Conservation (phyloP, 176 grass and related monocot species). For the Urochloa ruziziensis region DNA sequence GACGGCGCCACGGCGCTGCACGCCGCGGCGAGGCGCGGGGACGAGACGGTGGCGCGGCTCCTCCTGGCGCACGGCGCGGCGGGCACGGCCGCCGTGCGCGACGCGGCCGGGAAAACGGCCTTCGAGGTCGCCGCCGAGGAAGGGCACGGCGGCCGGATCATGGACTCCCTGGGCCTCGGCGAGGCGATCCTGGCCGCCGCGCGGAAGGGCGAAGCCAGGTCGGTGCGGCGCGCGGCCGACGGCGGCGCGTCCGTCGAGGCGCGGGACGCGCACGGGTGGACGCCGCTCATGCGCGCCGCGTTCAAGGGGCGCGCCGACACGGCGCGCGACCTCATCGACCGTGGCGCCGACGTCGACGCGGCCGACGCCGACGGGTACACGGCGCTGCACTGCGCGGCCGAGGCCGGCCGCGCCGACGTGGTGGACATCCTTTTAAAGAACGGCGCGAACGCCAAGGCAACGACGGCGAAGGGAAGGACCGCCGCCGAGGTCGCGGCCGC, state of each 20-base stretch:
- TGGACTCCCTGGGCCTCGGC: constrained; percentile 53
- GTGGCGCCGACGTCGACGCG: constrained; percentile 40
- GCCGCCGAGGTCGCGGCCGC: constrained; percentile 35
- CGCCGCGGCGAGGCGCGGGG: constrained; percentile 46
- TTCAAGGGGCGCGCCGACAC: constrained; percentile 56
- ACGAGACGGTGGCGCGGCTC: constrained; percentile 40
- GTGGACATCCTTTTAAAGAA: constrained; percentile 51
- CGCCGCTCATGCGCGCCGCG: constrained; percentile 65
- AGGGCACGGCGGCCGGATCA: constrained; percentile 34
- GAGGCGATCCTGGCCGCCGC: constrained; percentile 47
- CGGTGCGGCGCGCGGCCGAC: constrained; percentile 24
- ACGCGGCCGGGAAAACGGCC: constrained; percentile 51
- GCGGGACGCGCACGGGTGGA: constrained; percentile 62
- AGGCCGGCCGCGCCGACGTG: constrained; percentile 47
- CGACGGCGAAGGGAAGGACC: constrained; percentile 43
- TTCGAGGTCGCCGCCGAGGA: constrained; percentile 54
- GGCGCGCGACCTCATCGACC: constrained; percentile 39
- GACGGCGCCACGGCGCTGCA: constrained; percentile 51
- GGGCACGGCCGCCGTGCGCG: constrained; percentile 45
- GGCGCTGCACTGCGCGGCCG: constrained; percentile 59
- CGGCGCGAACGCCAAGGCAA: constrained; percentile 38
- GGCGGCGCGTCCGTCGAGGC: constrained; percentile 48
- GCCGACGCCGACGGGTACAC: constrained; percentile 63
- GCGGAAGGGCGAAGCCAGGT: constrained; percentile 39
- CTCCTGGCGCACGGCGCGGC: constrained; percentile 38